Percentiles rank a stretch among this genome's conserved stretches.
Conservation (phyloP, 371 early-diverging fungal species). For the Rhizomucor miehei region DNA sequence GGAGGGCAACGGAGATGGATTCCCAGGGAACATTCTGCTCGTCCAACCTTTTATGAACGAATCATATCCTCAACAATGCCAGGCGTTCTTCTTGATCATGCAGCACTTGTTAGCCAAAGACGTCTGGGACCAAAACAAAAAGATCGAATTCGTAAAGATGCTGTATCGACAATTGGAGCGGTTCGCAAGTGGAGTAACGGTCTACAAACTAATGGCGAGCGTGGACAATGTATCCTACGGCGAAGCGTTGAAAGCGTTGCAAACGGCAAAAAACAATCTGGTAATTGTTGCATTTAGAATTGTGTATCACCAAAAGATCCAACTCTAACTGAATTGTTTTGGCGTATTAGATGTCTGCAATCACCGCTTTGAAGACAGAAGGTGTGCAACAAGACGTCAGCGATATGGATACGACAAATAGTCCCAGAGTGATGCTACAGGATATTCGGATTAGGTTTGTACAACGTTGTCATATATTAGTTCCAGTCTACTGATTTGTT, state of each 20-base stretch:
- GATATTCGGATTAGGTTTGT: slow-evolving; percentile 41
- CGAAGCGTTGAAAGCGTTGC: slow-evolving; percentile 43
- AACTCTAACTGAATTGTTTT: not conserved
- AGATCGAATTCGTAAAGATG: slow-evolving; percentile 50
- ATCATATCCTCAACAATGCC: slow-evolving; percentile 39
- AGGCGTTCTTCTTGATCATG: slow-evolving; percentile 53
- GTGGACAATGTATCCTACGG: slow-evolving; percentile 41
- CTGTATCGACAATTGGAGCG: slow-evolving; percentile 47
- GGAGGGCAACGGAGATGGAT: slow-evolving; percentile 34
- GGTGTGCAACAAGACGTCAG: slow-evolving; percentile 22
- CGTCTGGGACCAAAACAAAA: slow-evolving; percentile 40
- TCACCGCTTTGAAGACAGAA: slow-evolving; percentile 36
- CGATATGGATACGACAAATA: slow-evolving; percentile 8
- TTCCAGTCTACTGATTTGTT: not conserved
- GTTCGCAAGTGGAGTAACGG: slow-evolving; percentile 35
- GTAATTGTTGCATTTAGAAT: slow-evolving; percentile 19
- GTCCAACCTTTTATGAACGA: slow-evolving; percentile 23
- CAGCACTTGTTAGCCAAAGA: slow-evolving; percentile 54
- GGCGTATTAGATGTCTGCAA: slow-evolving; percentile 30
- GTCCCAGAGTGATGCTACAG: slow-evolving; percentile 26
- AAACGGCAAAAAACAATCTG: slow-evolving; percentile 31
- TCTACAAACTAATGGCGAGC: slow-evolving; percentile 53
- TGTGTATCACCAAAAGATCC: not conserved
- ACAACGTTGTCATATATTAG: slow-evolving; percentile 1
- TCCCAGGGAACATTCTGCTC: slow-evolving; percentile 48